These are phyloP conservation scores for Saprolegnia diclina DNA, from an alignment of 352 stramenopile genomes.

Conservation along the genomic window DNA sequence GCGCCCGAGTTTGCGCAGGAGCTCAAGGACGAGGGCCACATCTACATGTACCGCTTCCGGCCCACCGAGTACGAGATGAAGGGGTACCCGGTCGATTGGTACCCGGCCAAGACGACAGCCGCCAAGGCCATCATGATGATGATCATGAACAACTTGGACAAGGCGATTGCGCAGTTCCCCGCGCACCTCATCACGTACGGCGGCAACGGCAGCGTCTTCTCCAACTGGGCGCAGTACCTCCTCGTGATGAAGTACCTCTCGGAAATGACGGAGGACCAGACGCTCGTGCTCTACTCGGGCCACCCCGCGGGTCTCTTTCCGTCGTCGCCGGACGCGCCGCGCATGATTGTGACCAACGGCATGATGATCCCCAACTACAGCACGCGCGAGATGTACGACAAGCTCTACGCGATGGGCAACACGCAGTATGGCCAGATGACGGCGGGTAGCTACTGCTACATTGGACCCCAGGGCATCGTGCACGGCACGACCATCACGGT, in stretches of 20 bases:
- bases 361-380: slow-evolving; percentile 90
- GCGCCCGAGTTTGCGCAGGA: slow-evolving; percentile 82
- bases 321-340: slow-evolving; percentile 56
- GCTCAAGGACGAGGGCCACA: slow-evolving; percentile 81
- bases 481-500: slow-evolving; percentile 88
- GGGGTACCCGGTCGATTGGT: slow-evolving; percentile 73
- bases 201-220: slow-evolving; percentile 85
- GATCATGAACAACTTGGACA: slow-evolving; percentile 90
- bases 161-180: slow-evolving; percentile 80
- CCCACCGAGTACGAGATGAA: slow-evolving; percentile 85
- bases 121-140: slow-evolving; percentile 83
- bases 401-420: slow-evolving; percentile 82
- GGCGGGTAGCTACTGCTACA: slow-evolving; percentile 89
- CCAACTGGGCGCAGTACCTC: slow-evolving; percentile 87
- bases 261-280: slow-evolving; percentile 85
- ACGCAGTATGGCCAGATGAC: slow-evolving; percentile 89
- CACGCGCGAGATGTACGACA: slow-evolving; percentile 79
- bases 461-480: slow-evolving; percentile 85
- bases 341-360: slow-evolving; percentile 85
- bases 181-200: slow-evolving; percentile 86
- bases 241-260: slow-evolving; percentile 84
- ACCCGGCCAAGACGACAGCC: slow-evolving; percentile 66
- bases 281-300: slow-evolving; percentile 85
- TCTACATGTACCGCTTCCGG: slow-evolving; percentile 88
- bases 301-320: slow-evolving; percentile 85